A percentile compares a stretch with the other conserved stretches of the same genome.
Evolutionary conservation across 257 asterid genomes (phyloP).

Genomic region (Phtheirospermum japonicum): DNA sequence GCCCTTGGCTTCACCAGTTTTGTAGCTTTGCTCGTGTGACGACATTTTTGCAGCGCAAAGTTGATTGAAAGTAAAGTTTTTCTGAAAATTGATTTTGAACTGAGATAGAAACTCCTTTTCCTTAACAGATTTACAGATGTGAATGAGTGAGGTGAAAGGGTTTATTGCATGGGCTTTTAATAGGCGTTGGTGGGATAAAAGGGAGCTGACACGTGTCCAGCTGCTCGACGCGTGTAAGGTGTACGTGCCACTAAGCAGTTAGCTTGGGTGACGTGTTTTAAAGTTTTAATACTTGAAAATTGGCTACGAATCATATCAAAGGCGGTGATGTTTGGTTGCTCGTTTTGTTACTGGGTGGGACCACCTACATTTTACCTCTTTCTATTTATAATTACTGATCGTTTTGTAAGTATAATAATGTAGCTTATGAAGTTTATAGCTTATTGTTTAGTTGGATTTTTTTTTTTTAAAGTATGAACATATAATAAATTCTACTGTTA

Average conservation of each 20-base stretch:
- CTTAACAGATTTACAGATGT: too few relatives aligned
- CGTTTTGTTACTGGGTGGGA: too few relatives aligned
- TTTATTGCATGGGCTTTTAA: conserved; percentile 23
- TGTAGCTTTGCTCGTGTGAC: conserved; percentile 53
- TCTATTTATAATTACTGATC: too few relatives aligned
- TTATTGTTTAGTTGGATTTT: too few relatives aligned
- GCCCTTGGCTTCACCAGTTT: conserved; percentile 86
- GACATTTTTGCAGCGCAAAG: conserved; percentile 39
- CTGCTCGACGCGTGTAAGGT: conserved; percentile 54
- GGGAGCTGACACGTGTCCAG: conserved; percentile 48
- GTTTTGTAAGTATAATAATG: too few relatives aligned
- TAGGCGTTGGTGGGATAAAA: conserved; percentile 20
- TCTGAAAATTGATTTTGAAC: not conserved
- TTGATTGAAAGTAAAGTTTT: not conserved
- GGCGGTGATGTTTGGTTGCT: too few relatives aligned
- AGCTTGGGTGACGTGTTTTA: conserved; percentile 10
- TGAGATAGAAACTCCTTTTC: not conserved
- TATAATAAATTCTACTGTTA: too few relatives aligned
- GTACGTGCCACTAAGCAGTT: conserved; percentile 37
- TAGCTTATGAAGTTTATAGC: too few relatives aligned
- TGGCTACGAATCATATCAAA: too few relatives aligned
- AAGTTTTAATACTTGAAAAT: too few relatives aligned
- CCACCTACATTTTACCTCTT: too few relatives aligned
- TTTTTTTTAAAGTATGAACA: too few relatives aligned
- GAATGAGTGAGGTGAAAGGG: not conserved